Evolutionary conservation across 2,329 filamentous ascomycete genomes (phyloP).

Genomic region (Falciphora oryzae): DNA sequence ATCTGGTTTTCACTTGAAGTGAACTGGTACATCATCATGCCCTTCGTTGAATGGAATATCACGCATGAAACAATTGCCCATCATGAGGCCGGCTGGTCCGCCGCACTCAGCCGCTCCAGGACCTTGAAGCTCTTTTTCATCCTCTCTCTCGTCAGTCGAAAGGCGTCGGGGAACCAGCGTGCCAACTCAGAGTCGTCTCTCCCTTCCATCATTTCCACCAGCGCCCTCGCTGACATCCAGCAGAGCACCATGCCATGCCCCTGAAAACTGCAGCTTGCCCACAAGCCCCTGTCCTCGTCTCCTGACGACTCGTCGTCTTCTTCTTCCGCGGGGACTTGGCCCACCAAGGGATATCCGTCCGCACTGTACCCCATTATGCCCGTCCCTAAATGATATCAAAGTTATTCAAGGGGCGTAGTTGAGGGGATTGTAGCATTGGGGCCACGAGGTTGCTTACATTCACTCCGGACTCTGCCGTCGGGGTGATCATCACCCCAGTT

Average conservation of each 20-base stretch:
- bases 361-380: constrained; percentile 52
- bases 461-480: constrained; percentile 33
- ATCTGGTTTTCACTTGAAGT: background rate
- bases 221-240: constrained; percentile 51
- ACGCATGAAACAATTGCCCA: background rate
- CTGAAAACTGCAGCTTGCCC: constrained; percentile 55
- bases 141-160: constrained; percentile 40
- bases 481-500: constrained; percentile 41
- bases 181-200: constrained; percentile 25
- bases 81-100: background rate
- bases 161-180: constrained; percentile 49
- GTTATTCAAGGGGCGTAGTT: background rate
- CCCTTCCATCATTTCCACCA: constrained; percentile 47
- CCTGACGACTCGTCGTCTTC: background rate
- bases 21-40: background rate
- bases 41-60: background rate
- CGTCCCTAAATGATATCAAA: constrained; percentile 11
- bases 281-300: constrained; percentile 31
- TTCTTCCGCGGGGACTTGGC: constrained; percentile 34
- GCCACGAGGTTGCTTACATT: constrained; percentile 27
- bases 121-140: constrained; percentile 20
- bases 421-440: background rate
- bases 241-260: constrained; percentile 63
- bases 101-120: background rate
- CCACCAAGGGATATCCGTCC: constrained; percentile 48